Evolutionary conservation across 805 yeast species (phyloP).

Genomic region (Sugiyamaella floridensis): DNA sequence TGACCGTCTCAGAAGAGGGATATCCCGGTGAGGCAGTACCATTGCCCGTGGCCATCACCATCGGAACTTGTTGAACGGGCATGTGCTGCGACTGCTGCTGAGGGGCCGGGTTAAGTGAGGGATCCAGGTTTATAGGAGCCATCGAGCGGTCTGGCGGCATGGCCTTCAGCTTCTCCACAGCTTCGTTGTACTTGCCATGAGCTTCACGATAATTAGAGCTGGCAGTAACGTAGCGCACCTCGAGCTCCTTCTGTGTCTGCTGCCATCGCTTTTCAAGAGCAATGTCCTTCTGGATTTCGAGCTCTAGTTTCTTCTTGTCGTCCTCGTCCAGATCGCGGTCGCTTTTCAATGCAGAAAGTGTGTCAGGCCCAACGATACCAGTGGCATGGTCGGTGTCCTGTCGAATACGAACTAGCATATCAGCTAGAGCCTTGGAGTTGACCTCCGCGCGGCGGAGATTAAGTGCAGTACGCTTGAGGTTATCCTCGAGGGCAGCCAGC

Average conservation of each 20-base stretch:
- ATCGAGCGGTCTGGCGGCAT: not conserved
- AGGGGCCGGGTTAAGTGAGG: not conserved
- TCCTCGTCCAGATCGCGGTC: constrained; percentile 8
- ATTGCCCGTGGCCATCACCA: too few relatives aligned
- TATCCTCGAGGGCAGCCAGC: constrained; percentile 17
- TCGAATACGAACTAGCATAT: constrained; percentile 10
- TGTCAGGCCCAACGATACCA: constrained; percentile 7
- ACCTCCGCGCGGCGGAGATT: constrained; percentile 10
- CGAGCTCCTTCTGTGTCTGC: constrained; percentile 30
- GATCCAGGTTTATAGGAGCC: not conserved
- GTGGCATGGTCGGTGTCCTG: constrained; percentile 18
- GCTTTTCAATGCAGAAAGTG: not conserved
- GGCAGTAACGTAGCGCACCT: constrained; percentile 31
- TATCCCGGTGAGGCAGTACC: too few relatives aligned
- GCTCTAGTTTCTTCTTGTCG: constrained; percentile 11
- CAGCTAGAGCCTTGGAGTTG: constrained; percentile 7
- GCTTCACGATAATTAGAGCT: constrained; percentile 30
- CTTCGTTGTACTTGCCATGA: constrained; percentile 15
- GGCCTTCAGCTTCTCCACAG: not conserved
- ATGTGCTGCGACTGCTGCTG: not conserved
- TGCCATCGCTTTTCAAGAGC: constrained; percentile 32
- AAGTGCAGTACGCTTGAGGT: constrained; percentile 9
- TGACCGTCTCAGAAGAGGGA: too few relatives aligned
- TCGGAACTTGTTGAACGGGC: not conserved
- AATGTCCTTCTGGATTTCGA: constrained; percentile 18